Conservation (phyloP, 1,139 yeast genomes). For the Yamadazyma oceani region DNA sequence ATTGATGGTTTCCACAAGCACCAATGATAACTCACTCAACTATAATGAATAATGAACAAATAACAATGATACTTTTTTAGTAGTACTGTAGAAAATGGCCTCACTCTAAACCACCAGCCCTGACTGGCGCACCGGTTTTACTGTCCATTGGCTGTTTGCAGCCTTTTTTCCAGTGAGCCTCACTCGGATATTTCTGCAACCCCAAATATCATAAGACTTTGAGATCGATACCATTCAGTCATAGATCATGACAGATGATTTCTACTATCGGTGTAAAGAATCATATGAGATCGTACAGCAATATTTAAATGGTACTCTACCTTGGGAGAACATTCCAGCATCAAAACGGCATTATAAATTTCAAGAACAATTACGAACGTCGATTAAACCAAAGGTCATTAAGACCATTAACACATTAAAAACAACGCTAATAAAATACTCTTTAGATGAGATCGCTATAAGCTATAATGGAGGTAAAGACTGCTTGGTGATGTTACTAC, state of each 20-base stretch:
- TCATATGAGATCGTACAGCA: conserved; percentile 33
- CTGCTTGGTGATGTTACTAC: conserved; percentile 76
- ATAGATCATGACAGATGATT: conserved; percentile 7
- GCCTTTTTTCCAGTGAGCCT: too few relatives aligned
- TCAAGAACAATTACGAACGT: conserved; percentile 22
- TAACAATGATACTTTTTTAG: too few relatives aligned
- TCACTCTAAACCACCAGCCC: too few relatives aligned
- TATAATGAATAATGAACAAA: too few relatives aligned
- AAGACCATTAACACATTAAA: conserved; percentile 33
- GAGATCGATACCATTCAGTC: too few relatives aligned
- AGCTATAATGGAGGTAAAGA: conserved; percentile 93
- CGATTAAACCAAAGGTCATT: conserved; percentile 32
- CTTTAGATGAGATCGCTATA: conserved; percentile 59
- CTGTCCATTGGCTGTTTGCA: too few relatives aligned
- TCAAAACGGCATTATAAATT: conserved; percentile 21
- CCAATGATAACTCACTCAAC: too few relatives aligned
- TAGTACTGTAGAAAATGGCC: too few relatives aligned
- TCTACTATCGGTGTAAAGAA: conserved; percentile 30
- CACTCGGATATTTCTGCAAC: background rate
- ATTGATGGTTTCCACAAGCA: too few relatives aligned
- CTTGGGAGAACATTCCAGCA: conserved; percentile 27
- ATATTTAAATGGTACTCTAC: conserved; percentile 31
- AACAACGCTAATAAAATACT: conserved; percentile 31
- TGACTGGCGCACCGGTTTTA: too few relatives aligned
- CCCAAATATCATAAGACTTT: conserved; percentile 3